These are phyloP conservation scores for Oidium heveae DNA, from an alignment of 2,329 filamentous ascomycete genomes.

Conservation along the genomic window DNA sequence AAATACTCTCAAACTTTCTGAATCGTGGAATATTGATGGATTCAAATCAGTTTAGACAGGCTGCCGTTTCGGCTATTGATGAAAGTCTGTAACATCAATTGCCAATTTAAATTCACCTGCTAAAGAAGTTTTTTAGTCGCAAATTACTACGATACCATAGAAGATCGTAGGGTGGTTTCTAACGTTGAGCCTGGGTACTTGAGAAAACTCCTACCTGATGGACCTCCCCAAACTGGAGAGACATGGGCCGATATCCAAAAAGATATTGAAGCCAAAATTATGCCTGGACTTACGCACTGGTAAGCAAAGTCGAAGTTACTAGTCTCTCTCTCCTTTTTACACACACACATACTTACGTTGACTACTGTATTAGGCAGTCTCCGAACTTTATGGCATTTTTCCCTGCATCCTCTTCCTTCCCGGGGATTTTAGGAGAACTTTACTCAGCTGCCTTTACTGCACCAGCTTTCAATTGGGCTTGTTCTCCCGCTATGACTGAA, in stretches of 20 bases:
- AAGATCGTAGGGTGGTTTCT: constrained; percentile 46
- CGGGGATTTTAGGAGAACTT: constrained; percentile 73
- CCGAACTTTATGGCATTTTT: constrained; percentile 96
- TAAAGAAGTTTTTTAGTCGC: constrained; percentile 31
- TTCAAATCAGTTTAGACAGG: constrained; percentile 48
- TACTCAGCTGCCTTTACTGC: constrained; percentile 75
- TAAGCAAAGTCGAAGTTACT: constrained; percentile 8
- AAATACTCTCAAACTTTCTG: too few species aligned
- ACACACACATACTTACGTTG: too few species aligned
- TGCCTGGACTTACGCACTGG: constrained; percentile 85
- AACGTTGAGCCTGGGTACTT: constrained; percentile 69
- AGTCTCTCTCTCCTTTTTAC: too few species aligned
- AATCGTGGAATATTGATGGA: constrained; percentile 32
- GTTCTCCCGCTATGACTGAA: constrained; percentile 75
- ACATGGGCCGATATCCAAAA: constrained; percentile 55
- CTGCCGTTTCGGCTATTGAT: constrained; percentile 55
- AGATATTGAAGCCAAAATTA: constrained; percentile 66
- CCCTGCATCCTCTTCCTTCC: constrained; percentile 58
- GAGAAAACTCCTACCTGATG: constrained; percentile 45
- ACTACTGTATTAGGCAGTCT: constrained; percentile 30
- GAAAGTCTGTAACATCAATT: constrained; percentile 34
- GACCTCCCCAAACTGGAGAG: constrained; percentile 39
- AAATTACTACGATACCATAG: constrained; percentile 56
- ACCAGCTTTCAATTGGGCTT: constrained; percentile 93
- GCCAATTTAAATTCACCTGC: neutral